Evolutionary conservation across 2,329 filamentous ascomycete genomes (phyloP).

Genomic region (Parastagonospora nodorum): DNA sequence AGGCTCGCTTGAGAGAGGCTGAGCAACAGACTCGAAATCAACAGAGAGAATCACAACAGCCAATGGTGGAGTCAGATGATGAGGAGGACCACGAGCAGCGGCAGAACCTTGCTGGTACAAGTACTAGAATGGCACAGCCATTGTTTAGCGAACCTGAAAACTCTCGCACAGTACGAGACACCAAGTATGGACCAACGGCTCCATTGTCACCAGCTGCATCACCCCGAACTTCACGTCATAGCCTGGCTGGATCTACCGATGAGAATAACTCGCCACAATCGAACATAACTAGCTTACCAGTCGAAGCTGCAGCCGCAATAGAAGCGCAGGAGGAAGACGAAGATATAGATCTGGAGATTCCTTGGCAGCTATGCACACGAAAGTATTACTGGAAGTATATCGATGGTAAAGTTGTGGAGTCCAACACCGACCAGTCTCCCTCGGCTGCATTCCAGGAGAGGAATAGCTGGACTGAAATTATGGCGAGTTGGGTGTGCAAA

Average conservation of each 20-base stretch:
- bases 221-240: conserved; percentile 24
- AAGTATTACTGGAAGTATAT: conserved; percentile 43
- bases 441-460: conserved; percentile 36
- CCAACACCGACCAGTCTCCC: conserved; percentile 34
- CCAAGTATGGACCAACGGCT: conserved; percentile 23
- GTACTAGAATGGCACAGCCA: conserved; percentile 26
- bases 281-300: conserved; percentile 32
- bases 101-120: conserved; percentile 15
- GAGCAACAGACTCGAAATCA: conserved; percentile 27
- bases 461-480: conserved; percentile 42
- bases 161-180: conserved; percentile 23
- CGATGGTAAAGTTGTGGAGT: conserved; percentile 36
- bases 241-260: conserved; percentile 10
- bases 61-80: conserved; percentile 42
- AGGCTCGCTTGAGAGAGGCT: conserved; percentile 30
- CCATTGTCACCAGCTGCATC: conserved; percentile 36
- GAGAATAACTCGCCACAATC: conserved; percentile 20
- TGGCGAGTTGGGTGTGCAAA: conserved; percentile 46
- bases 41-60: conserved; percentile 35
- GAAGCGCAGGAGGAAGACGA: conserved; percentile 39
- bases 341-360: conserved; percentile 40
- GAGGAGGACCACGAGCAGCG: conserved; percentile 31
- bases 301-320: conserved; percentile 37
- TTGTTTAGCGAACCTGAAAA: conserved; percentile 33
- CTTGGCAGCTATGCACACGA: conserved; percentile 42